These are phyloP conservation scores for Boletus subparvulus DNA, from an alignment of 768 basidiomycete species.

Conservation along the genomic window DNA sequence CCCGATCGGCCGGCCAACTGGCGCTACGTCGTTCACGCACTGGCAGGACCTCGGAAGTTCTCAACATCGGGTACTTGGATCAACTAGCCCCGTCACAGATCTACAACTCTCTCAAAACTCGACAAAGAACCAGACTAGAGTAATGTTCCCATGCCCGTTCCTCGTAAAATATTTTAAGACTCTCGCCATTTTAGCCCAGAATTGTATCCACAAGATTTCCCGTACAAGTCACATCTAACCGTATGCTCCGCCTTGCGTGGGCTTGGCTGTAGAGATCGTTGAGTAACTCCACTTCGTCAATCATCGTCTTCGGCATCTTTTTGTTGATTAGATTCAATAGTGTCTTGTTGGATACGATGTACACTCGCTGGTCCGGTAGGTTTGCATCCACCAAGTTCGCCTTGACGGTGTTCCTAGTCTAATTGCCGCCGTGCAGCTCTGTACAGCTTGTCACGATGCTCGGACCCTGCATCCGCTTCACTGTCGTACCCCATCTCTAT, in stretches of 20 bases:
- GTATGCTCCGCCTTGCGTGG: not conserved
- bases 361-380: constrained; percentile 22
- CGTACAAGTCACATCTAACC: too few relatives aligned
- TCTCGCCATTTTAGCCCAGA: too few relatives aligned
- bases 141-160: too few relatives aligned
- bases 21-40: too few relatives aligned
- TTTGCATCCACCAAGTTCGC: constrained; percentile 13
- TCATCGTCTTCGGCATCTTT: constrained; percentile 1
- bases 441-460: not conserved
- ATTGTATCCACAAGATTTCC: not conserved
- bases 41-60: not conserved
- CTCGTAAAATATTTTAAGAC: not conserved
- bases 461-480: not conserved
- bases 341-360: constrained; percentile 19
- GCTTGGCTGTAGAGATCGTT: constrained; percentile 12
- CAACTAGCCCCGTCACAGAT: too few relatives aligned
- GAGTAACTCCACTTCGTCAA: constrained; percentile 17
- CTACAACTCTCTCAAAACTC: not conserved
- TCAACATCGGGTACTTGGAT: too few relatives aligned
- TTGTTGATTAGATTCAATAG: constrained; percentile 12
- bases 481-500: not conserved
- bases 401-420: constrained; percentile 17
- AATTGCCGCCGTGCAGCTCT: constrained; percentile 19
- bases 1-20: not conserved
- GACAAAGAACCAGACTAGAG: not conserved